These are phyloP conservation scores for Tillandsia leiboldiana DNA, from an alignment of 176 grass and related monocot genomes.

Conservation along the genomic window DNA sequence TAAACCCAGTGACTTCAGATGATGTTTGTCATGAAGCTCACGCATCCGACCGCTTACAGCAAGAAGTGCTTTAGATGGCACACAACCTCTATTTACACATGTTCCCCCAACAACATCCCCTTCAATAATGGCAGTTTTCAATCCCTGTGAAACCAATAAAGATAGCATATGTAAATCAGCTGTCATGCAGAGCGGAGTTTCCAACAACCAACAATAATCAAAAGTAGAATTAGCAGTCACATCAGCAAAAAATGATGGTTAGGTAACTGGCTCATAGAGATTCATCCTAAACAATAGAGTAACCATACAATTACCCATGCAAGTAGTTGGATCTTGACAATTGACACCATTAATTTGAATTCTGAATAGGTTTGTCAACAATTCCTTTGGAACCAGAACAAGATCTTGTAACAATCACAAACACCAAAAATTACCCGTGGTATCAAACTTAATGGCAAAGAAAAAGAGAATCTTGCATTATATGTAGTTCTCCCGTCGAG, in stretches of 20 bases:
- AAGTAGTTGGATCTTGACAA: too few relatives aligned
- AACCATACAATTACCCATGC: too few relatives aligned
- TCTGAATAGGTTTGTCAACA: too few relatives aligned
- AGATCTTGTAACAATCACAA: too few relatives aligned
- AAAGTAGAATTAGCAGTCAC: not conserved
- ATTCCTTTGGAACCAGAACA: too few relatives aligned
- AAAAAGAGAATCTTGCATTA: too few relatives aligned
- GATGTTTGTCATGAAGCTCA: constrained; percentile 83
- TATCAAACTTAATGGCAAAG: too few relatives aligned
- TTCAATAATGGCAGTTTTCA: constrained; percentile 94
- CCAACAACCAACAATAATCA: not conserved
- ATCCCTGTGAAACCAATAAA: constrained; percentile 35
- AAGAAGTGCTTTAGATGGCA: constrained; percentile 90
- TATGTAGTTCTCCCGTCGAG: too few relatives aligned
- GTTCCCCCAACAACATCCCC: constrained; percentile 88
- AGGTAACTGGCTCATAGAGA: not conserved
- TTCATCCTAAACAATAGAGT: too few relatives aligned
- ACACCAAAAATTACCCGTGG: too few relatives aligned
- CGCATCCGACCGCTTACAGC: constrained; percentile 94
- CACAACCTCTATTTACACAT: constrained; percentile 89
- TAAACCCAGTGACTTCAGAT: constrained; percentile 80
- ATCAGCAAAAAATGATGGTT: not conserved
- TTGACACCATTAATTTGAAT: too few relatives aligned
- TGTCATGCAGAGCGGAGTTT: not conserved
- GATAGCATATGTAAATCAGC: not conserved